Evolutionary conservation across 2,329 filamentous ascomycete species (phyloP), one percentile per base, ranked within the genome.

Genomic region (Didymella pomorum): DNA sequence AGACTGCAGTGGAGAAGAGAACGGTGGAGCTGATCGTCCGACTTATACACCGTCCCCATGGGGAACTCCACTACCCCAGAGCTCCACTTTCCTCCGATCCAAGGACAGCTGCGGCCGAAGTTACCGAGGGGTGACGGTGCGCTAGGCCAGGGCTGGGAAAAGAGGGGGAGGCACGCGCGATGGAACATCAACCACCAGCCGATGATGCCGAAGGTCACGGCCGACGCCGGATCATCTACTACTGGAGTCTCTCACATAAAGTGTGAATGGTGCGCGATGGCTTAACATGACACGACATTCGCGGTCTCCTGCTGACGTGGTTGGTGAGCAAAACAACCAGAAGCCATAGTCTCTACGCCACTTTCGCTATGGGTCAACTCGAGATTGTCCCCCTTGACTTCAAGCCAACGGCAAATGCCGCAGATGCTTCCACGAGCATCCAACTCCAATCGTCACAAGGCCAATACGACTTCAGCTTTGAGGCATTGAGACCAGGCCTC

Each of bases 401-500:
- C 66, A 71, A 73, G 18, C 61, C 70, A 62, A 71, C 52, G 57
- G 60, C 58, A 62, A 69, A 48, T 60, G 67, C 43, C 48, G 52
- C 44, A 11, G 35, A 60, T 63, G 45, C 62, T 69, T 6, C 69
- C 0, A 26, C 41, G 26, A 21, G 11, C 12, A 64, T 86, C 6
- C 68, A 77, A 42, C 77, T 87, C 31, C 73, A 74, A 42, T 82
- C 80, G 6, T 76, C 79, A 33, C 68, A 71, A 8, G 74, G 80
- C 2, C 75, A 71, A 25, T 79, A 86, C 58, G 74, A 81, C 16
- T 91, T 91, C 70, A 80, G 80, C 0, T 89, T 91, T 61, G 85
- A 90, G 69, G 81, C 84, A 0, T 66, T 91, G 28, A 81, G 83
- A 16, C 79, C 82, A 20, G 88, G 87, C 49, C 77, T 91, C 16